A percentile compares a stretch with the other conserved stretches of the same genome.
These are phyloP conservation scores for Grifola frondosa DNA, from an alignment of 1,284 basidiomycete species.

Conservation along the genomic window DNA sequence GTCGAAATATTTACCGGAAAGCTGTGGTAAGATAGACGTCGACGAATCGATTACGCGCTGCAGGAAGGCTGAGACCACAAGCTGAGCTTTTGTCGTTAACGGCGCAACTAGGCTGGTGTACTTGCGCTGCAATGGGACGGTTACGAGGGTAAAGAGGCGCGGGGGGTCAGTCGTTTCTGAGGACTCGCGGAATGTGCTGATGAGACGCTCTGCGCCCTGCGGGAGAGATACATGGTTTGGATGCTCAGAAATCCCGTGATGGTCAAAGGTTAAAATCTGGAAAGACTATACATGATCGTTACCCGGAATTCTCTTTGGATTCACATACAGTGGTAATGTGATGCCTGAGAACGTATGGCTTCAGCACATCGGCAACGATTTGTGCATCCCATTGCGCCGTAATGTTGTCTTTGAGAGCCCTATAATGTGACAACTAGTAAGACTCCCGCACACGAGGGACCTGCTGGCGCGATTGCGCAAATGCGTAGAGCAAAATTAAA, in stretches of 20 bases:
- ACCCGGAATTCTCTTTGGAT: neutral
- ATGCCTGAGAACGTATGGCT: constrained; percentile 56
- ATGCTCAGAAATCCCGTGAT: constrained; percentile 78
- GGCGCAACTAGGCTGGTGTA: constrained; percentile 56
- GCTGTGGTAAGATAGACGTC: too few species aligned
- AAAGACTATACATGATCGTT: constrained; percentile 3
- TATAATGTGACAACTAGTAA: constrained; percentile 28
- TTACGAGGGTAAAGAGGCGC: constrained; percentile 59
- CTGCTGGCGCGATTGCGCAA: neutral
- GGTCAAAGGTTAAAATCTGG: constrained; percentile 92
- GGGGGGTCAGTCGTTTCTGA: constrained; percentile 27
- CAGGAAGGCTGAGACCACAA: constrained; percentile 26
- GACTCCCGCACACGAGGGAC: neutral
- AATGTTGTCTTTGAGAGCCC: constrained; percentile 80
- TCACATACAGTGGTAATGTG: constrained; percentile 63
- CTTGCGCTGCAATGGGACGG: constrained; percentile 58
- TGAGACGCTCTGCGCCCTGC: constrained; percentile 49
- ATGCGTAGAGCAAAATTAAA: neutral
- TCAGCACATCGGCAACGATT: constrained; percentile 60
- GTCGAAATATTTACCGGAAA: too few species aligned
- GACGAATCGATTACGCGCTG: constrained; percentile 5
- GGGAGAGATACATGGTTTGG: constrained; percentile 86
- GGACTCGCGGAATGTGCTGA: constrained; percentile 29
- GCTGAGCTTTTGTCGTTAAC: constrained; percentile 45
- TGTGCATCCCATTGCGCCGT: constrained; percentile 63